Conservation (phyloP, 208 protist genomes). For the Herpetomonas tarakana region DNA sequence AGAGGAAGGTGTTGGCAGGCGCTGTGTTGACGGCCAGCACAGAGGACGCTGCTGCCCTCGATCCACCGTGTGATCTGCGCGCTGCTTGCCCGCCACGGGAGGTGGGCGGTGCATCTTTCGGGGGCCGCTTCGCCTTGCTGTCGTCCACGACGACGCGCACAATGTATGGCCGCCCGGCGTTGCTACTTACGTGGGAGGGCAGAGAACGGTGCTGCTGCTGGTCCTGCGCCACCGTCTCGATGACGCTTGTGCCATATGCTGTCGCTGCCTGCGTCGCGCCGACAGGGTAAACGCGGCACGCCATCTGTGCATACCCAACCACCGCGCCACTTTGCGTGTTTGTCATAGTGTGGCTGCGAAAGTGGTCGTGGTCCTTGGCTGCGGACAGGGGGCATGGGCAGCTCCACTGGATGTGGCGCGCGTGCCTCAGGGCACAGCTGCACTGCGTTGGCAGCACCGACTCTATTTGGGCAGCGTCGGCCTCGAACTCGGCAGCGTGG, state of each 20-base stretch:
- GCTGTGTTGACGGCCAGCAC: slow-evolving; percentile 16
- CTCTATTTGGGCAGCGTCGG: slow-evolving; percentile 28
- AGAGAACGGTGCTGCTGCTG: too few species aligned
- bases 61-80: background rate
- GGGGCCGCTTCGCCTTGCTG: slow-evolving; percentile 16
- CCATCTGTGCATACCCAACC: slow-evolving; percentile 81
- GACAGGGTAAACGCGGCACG: slow-evolving; percentile 46
- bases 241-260: too few species aligned
- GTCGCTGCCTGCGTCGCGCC: background rate
- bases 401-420: slow-evolving; percentile 23
- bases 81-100: background rate
- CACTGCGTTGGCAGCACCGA: slow-evolving; percentile 50
- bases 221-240: too few species aligned
- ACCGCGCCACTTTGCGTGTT: slow-evolving; percentile 24
- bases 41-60: background rate
- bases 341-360: slow-evolving; percentile 55
- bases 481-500: slow-evolving; percentile 78
- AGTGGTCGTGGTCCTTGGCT: slow-evolving; percentile 1
- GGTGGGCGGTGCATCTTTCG: too few species aligned
- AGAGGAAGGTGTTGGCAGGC: slow-evolving; percentile 50
- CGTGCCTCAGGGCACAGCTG: slow-evolving; percentile 35
- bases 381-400: slow-evolving; percentile 30
- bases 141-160: slow-evolving; percentile 76
- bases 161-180: slow-evolving; percentile 71
- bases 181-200: background rate